phyloP scores from a whole-genome alignment of 768 basidiomycete genomes.

The Termitomyces sp. region DNA sequence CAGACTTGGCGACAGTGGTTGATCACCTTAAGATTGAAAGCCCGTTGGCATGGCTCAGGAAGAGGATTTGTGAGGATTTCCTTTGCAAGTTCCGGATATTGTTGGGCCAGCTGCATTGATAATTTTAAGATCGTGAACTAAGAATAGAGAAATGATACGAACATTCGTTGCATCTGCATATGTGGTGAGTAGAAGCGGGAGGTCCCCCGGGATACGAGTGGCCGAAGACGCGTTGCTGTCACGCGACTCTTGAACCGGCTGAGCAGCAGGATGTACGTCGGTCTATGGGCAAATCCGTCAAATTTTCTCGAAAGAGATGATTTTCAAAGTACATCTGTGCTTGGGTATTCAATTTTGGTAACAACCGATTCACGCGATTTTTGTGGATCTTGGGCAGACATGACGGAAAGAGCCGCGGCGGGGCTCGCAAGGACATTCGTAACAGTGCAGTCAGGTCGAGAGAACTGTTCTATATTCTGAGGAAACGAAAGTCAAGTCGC shows the following conservation, averaged over 20 bases:
- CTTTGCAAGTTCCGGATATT: slow-evolving; percentile 27
- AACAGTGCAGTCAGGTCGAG: neutral
- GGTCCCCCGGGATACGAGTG: neutral
- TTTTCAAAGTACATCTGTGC: neutral
- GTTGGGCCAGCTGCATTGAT: slow-evolving; percentile 24
- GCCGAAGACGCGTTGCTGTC: neutral
- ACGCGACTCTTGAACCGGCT: neutral
- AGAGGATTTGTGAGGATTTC: slow-evolving; percentile 27
- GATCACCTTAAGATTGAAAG: neutral
- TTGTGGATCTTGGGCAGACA: neutral
- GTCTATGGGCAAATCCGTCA: neutral
- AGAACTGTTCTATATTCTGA: neutral
- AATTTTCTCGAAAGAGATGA: neutral
- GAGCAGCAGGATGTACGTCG: neutral
- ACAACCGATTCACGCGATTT: neutral
- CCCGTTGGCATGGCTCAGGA: slow-evolving; percentile 5
- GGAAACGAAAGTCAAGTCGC: neutral
- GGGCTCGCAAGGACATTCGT: neutral
- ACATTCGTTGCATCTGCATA: neutral
- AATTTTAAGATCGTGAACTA: neutral
- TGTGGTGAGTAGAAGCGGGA: neutral
- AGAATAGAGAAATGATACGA: neutral
- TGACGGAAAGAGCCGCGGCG: too few relatives aligned
- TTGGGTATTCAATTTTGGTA: too few relatives aligned
- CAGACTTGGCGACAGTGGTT: slow-evolving; percentile 1